A percentile compares a stretch with the other conserved stretches of the same genome.
Evolutionary conservation across 306 rosid genomes (phyloP).

Genomic region (Cicer arietinum): DNA sequence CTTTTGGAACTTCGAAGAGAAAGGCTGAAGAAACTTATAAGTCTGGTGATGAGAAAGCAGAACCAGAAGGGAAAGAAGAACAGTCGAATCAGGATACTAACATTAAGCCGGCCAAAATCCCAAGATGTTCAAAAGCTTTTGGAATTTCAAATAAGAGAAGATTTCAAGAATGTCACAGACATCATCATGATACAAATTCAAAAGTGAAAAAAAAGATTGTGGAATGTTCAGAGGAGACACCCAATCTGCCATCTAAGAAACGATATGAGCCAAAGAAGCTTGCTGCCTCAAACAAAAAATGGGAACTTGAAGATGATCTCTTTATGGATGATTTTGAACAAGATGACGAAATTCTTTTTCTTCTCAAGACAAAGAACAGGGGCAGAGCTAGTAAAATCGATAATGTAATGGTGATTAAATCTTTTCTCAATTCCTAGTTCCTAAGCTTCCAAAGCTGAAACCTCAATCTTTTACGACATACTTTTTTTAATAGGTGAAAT

Average conservation of each 20-base stretch:
- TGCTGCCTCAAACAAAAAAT: slow-evolving; percentile 40
- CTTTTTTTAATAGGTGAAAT: background rate
- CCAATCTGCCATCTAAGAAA: slow-evolving; percentile 38
- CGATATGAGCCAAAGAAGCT: slow-evolving; percentile 43
- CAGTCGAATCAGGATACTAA: slow-evolving; percentile 22
- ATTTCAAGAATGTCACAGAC: slow-evolving; percentile 26
- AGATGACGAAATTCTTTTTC: slow-evolving; percentile 44
- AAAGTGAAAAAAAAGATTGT: slow-evolving; percentile 37
- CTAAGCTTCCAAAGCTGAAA: slow-evolving; percentile 7
- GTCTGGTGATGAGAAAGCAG: slow-evolving; percentile 12
- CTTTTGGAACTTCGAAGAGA: slow-evolving; percentile 40
- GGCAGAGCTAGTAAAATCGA: slow-evolving; percentile 47
- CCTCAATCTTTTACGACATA: slow-evolving; percentile 16
- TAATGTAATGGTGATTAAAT: slow-evolving; percentile 26
- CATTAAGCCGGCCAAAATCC: background rate
- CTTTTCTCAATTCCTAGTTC: slow-evolving; percentile 32
- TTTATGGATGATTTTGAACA: slow-evolving; percentile 37
- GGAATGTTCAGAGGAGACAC: slow-evolving; percentile 5
- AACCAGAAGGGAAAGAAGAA: slow-evolving; percentile 39
- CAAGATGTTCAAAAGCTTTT: slow-evolving; percentile 31
- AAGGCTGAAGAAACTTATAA: slow-evolving; percentile 34
- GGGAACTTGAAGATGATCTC: slow-evolving; percentile 42
- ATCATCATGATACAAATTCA: slow-evolving; percentile 14
- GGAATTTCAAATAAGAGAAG: slow-evolving; percentile 38
- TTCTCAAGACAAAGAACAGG: slow-evolving; percentile 49